Conservation (phyloP, 768 basidiomycete species). For the Boletus rubroflammeus region DNA sequence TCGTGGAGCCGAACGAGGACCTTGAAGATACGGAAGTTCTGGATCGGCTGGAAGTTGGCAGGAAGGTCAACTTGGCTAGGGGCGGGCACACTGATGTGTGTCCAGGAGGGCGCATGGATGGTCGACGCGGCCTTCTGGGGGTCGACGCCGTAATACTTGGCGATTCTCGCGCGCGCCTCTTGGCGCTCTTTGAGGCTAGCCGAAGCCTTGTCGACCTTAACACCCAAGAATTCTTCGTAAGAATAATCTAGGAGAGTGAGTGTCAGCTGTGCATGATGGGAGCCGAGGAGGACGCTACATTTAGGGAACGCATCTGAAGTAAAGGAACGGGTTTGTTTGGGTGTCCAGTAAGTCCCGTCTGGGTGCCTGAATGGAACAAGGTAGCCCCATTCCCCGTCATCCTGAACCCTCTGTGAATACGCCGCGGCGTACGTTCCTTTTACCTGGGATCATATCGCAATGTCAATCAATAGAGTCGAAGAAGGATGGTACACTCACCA, state of each 20-base stretch:
- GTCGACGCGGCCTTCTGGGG: constrained; percentile 9
- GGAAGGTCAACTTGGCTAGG: constrained; percentile 9
- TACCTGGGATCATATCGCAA: constrained; percentile 2
- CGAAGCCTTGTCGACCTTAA: constrained; percentile 24
- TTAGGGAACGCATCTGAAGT: constrained; percentile 18
- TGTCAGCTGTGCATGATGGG: neutral
- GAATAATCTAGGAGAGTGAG: constrained; percentile 22
- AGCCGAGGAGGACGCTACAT: constrained; percentile 5
- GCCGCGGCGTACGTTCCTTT: constrained; percentile 21
- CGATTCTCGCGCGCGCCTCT: constrained; percentile 19
- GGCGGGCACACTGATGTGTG: constrained; percentile 17
- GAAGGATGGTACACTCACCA: constrained; percentile 9
- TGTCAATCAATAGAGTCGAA: neutral
- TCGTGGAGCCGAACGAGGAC: constrained; percentile 25
- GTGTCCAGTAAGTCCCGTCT: constrained; percentile 25
- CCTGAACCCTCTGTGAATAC: constrained; percentile 21
- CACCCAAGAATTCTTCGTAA: constrained; percentile 23
- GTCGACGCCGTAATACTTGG: constrained; percentile 24
- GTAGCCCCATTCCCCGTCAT: constrained; percentile 15
- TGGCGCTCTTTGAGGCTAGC: constrained; percentile 12
- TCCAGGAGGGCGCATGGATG: constrained; percentile 8
- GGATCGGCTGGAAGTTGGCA: constrained; percentile 12
- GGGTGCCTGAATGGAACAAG: constrained; percentile 25
- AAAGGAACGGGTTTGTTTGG: constrained; percentile 24
- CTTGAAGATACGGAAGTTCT: constrained; percentile 25